Conservation (phyloP, 73 alveolate species). For the Paramecium sexaurelia region DNA sequence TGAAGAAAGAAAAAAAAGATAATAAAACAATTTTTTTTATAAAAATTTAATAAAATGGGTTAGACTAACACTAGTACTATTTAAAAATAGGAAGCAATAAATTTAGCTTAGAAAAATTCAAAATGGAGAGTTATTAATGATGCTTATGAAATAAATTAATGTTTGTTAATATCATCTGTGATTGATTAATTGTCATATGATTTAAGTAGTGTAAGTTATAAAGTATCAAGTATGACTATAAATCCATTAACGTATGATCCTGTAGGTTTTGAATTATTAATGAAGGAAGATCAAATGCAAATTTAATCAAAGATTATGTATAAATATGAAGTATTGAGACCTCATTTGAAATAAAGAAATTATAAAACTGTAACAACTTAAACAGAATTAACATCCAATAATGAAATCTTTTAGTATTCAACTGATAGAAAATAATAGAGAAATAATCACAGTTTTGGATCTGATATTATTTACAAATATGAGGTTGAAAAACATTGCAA, state of each 20-base stretch:
- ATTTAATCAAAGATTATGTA: neutral
- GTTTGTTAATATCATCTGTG: neutral
- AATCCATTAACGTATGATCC: neutral
- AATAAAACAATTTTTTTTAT: neutral
- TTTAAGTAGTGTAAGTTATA: neutral
- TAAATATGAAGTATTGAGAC: neutral
- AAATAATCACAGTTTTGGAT: neutral
- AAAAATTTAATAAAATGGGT: neutral
- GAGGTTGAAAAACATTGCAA: neutral
- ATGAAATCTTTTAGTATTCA: neutral
- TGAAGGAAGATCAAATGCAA: neutral
- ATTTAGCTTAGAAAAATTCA: neutral
- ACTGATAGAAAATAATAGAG: neutral
- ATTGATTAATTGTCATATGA: neutral
- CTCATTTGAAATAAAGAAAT: neutral
- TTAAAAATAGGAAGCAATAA: neutral
- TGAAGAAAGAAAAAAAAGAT: too few species aligned
- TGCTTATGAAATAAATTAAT: constrained; percentile 18
- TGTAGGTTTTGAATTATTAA: neutral
- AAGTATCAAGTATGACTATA: neutral
- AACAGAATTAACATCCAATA: neutral
- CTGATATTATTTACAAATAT: neutral
- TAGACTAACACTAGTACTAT: neutral
- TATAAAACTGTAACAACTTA: neutral
- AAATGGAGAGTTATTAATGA: neutral